A percentile compares a stretch with the other conserved stretches of the same genome.
Conservation (phyloP, 2,329 filamentous ascomycete genomes). For the Colletotrichum sp. region DNA sequence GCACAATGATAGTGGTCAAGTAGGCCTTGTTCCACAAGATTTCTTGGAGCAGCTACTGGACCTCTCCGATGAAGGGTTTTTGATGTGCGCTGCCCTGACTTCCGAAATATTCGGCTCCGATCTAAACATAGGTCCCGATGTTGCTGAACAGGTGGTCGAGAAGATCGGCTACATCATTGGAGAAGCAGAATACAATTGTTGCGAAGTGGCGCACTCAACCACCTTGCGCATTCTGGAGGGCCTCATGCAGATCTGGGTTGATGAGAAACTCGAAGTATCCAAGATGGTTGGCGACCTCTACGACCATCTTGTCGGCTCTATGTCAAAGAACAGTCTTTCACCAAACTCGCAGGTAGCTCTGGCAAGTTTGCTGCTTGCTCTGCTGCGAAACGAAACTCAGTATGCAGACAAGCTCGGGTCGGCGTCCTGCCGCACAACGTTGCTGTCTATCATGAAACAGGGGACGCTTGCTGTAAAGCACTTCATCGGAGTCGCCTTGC, state of each 20-base stretch:
- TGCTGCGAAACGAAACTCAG: slow-evolving; percentile 70
- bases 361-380: slow-evolving; percentile 69
- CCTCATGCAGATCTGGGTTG: slow-evolving; percentile 68
- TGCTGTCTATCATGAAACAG: slow-evolving; percentile 74
- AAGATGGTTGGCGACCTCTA: slow-evolving; percentile 78
- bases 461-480: slow-evolving; percentile 78
- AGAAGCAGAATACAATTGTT: slow-evolving; percentile 69
- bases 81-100: slow-evolving; percentile 56
- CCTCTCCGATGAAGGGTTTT: slow-evolving; percentile 57
- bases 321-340: slow-evolving; percentile 75
- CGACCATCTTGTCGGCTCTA: slow-evolving; percentile 72
- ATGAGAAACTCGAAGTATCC: slow-evolving; percentile 64
- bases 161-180: slow-evolving; percentile 57
- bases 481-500: slow-evolving; percentile 71
- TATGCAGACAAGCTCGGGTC: slow-evolving; percentile 68
- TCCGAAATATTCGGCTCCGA: slow-evolving; percentile 60
- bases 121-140: slow-evolving; percentile 51
- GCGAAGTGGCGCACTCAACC: slow-evolving; percentile 73
- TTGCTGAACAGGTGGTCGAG: slow-evolving; percentile 53
- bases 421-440: slow-evolving; percentile 68
- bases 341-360: slow-evolving; percentile 70
- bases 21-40: slow-evolving; percentile 53
- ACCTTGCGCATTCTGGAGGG: slow-evolving; percentile 72
- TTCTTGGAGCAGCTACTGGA: slow-evolving; percentile 57
- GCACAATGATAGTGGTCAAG: slow-evolving; percentile 45